Evolutionary conservation across 495 filamentous ascomycete species (phyloP).

Genomic region (Lophiotrema nucula): DNA sequence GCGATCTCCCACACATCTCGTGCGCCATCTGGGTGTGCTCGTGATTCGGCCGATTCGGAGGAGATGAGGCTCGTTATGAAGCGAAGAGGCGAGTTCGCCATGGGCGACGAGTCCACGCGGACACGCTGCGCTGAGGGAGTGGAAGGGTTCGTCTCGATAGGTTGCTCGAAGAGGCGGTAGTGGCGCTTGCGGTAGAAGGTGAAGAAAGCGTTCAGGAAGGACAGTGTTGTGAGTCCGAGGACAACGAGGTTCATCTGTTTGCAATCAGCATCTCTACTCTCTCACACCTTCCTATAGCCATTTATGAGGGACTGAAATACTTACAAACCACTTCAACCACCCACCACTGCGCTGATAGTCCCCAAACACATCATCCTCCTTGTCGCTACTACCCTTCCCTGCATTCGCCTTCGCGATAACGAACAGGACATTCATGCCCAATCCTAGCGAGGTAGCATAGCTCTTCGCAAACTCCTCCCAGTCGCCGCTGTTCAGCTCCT

Average conservation of each 20-base stretch:
- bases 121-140: constrained; percentile 90
- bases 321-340: constrained; percentile 75
- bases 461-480: constrained; percentile 77
- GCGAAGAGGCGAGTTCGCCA: constrained; percentile 73
- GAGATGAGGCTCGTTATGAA: constrained; percentile 68
- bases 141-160: constrained; percentile 67
- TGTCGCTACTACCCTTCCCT: constrained; percentile 38
- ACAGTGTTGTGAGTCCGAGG: constrained; percentile 62
- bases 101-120: constrained; percentile 82
- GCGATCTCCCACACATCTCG: constrained; percentile 93
- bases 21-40: constrained; percentile 78
- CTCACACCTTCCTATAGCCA: background rate
- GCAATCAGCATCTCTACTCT: too few species aligned
- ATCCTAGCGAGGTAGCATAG: constrained; percentile 70
- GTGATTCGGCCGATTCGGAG: constrained; percentile 60
- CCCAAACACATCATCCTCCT: constrained; percentile 79
- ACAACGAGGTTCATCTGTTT: constrained; percentile 56
- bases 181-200: constrained; percentile 78
- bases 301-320: background rate
- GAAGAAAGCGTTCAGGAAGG: constrained; percentile 72
- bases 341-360: constrained; percentile 55
- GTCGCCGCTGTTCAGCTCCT: constrained; percentile 81
- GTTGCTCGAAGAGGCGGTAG: constrained; percentile 88
- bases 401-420: constrained; percentile 77
- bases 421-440: constrained; percentile 74